Base-by-base conservation (phyloP, 305 asterid species). In the Andrographis paniculata region DNA sequence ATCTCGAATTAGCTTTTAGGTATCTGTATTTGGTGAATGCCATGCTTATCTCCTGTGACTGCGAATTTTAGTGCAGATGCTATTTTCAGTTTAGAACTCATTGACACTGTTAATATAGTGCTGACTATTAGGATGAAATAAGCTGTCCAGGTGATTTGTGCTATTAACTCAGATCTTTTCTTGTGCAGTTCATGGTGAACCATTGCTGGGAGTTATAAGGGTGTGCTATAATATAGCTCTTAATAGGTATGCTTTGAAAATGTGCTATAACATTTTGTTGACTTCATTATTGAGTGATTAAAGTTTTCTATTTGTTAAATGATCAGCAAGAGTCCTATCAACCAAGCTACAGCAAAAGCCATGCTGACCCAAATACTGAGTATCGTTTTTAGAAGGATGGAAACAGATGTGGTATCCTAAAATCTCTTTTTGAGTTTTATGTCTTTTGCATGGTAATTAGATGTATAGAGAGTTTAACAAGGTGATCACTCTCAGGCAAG, bases 291-390 rank as follows among this genome's bases (percentile, higher is more conserved):
- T 28, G 52, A 40, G 43, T 75, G 61, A 74, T 65, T 17, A 55
- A 71, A 52, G 50, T 24, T 56, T 50, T 48, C 4, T 11, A 5
- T 63, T 47, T 20, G 53, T 66, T 65, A 49, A 67, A 61, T 69
- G 67, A 79, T 66, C 61, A 92, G 99, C 87, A 92, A 92, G 89
- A 84, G 97, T 61, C 93, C 81, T 60, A 79, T 92, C 61, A 92
- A 92, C 79, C 99, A 92, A 79, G 94, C 94, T 44, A 92, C 99
- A 20, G 66, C 99, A 50, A 92, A 84, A 66, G 99, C 99, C 65
- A 92, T 87, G 97, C 61, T 92, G 53, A 87, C 97, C 17, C 99
- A 92, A 62, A 92, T 92, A 94, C 82, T 92, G 66, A 84, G 94
- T 61, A 74, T 78, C 53, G 72, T 87, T 61, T 76, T 87, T 58